Base-by-base conservation (phyloP, 805 yeast genomes). In the Schizosaccharomyces octosporus region DNA sequence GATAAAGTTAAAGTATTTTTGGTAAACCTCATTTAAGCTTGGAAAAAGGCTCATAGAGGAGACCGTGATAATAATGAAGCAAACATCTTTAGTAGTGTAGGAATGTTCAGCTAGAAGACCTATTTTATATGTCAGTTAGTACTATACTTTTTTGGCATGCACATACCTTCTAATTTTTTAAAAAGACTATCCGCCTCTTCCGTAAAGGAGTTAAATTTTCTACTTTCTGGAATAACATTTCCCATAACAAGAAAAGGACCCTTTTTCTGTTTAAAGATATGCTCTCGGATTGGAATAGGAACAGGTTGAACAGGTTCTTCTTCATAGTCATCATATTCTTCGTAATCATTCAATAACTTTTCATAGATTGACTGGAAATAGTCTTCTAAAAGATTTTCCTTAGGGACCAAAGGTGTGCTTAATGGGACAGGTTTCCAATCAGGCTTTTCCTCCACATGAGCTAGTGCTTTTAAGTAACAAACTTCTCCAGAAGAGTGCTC, bases 401-500 rank as follows among this genome's bases (percentile, higher is more conserved):
- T 45, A 5, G 51, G 51, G 17, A 45, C 51, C 27, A 45, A 45
- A 3, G 21, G 27, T 19, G 27, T 45, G 11, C 27, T 13, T 9
- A 45, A 9, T 24, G 27, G 11, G 9, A 45, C 27, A 45, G 51
- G 27, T 13, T 45, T n/a, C 51, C 51, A 45, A 19, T 60, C 32
- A 45, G 41, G 65, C 41, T 72, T 68, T 4, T 66, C 66, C 51
- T 73, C 78, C 31, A 77, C 74, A 43, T 77, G 74, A 4, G 83
- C 87, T 57, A 74, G 69, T 59, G 85, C 69, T 57, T 75, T 76
- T 64, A 85, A 72, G 66, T 83, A 87, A 66, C 79, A 81, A 0
- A 88, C 95, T 64, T 83, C 89, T 66, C 81, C 88, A 61, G 74
- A 64, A 0, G 82, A 72, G 64, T 77, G 81, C 21, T 75, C 69